Conservation (phyloP, 2,329 filamentous ascomycete genomes). For the Calonectria henricotiae region DNA sequence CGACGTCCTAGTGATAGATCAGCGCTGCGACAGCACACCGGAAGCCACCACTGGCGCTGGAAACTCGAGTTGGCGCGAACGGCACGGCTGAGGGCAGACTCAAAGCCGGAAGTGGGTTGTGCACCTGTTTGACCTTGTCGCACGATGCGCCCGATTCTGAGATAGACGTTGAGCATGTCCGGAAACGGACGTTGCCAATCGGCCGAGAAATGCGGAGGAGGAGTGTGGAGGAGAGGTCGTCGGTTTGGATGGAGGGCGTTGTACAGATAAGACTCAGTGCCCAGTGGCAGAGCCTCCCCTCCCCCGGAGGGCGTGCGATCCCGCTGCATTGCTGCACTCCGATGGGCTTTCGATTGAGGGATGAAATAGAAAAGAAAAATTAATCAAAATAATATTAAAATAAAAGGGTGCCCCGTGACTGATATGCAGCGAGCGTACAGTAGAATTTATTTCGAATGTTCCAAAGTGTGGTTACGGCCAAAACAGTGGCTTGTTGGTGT, state of each 20-base stretch:
- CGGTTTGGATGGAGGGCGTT: background rate
- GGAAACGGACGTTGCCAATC: conserved; percentile 19
- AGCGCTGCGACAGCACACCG: conserved; percentile 6
- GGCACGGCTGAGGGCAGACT: background rate
- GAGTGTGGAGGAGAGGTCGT: conserved; percentile 19
- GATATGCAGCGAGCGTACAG: conserved; percentile 2
- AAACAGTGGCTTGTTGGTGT: conserved; percentile 10
- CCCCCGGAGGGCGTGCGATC: background rate
- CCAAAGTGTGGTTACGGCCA: conserved; percentile 5
- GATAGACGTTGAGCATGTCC: conserved; percentile 7
- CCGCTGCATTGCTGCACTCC: background rate
- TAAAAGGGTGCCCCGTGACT: background rate
- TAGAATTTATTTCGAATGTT: conserved; percentile 26
- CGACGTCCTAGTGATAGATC: conserved; percentile 14
- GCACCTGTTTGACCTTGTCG: background rate
- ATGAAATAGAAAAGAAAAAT: background rate
- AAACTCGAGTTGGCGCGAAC: conserved; percentile 15
- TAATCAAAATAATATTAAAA: background rate
- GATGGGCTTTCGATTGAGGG: background rate
- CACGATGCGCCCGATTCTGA: background rate
- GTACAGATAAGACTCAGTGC: background rate
- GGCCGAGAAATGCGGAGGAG: conserved; percentile 34
- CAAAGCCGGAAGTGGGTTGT: conserved; percentile 1
- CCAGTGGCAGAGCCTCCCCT: background rate
- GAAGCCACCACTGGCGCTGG: conserved; percentile 10